Evolutionary conservation across 2,329 filamentous ascomycete genomes (phyloP), one percentile per base, ranked within the genome.

Genomic region (Fusarium citri): DNA sequence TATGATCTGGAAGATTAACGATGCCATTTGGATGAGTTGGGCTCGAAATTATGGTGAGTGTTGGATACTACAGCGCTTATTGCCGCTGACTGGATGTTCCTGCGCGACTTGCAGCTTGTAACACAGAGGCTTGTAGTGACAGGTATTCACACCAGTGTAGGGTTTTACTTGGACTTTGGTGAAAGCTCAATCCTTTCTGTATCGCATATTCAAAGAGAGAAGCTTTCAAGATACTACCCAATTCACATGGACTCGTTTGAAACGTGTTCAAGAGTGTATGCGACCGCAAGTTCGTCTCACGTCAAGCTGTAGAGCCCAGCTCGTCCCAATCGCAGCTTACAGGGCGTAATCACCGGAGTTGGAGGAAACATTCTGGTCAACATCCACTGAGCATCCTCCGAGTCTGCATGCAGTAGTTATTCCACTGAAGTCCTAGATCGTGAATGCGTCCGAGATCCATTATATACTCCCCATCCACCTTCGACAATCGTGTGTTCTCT

Each of bases 41-140:
- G 6, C 18, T n/a, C 0, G 3, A 11, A 11, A 6, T 6, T 5
- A n/a, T n/a, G 18, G 18, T n/a, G 10, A 37, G 1, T n/a, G 1
- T 0, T n/a, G 10, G 2, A 11, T 12, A 37, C 2, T n/a, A 18
- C 6, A n/a, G 34, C 6, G 34, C 18, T 37, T 37, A n/a, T 12
- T 4, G 18, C 18, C 18, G 34, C 34, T 37, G 34, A 37, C 34
- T n/a, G 34, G 10, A 2, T 11, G 10, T 12, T 37, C 34, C 34
- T 37, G 34, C 34, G 10, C 0, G 34, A n/a, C 18, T 37, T 7
- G 34, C 34, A 37, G 34, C 10, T n/a, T 37, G 34, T 37, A 12
- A n/a, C 5, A n/a, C 18, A 37, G 34, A 37, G 18, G 18, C 34
- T 37, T 3, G 4, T n/a, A 3, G 34, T n/a, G 5, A 37, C 18